Evolutionary conservation across 371 early-diverging fungal genomes (phyloP).

Genomic region (Dichotomocladium elegans): DNA sequence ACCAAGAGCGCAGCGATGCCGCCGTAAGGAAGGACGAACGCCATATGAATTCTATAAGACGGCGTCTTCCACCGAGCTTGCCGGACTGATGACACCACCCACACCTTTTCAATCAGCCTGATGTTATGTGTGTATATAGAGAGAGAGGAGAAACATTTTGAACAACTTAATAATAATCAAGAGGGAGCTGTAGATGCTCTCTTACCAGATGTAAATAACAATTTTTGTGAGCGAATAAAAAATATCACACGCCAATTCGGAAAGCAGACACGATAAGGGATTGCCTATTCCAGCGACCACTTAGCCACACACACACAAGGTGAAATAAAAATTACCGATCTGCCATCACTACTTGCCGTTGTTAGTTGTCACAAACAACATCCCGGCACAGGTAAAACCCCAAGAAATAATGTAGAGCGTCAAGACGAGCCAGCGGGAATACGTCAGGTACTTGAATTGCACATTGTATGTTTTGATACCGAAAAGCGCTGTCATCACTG

Average conservation of each 20-base stretch:
- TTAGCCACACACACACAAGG: no score
- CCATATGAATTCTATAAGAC: conserved; percentile 37
- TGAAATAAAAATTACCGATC: conserved; percentile 2
- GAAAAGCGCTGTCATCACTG: conserved; percentile 35
- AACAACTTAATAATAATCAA: background rate
- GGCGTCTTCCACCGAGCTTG: conserved; percentile 24
- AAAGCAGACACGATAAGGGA: conserved; percentile 22
- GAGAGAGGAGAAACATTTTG: background rate
- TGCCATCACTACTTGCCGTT: no score
- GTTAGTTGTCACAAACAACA: conserved; percentile 42
- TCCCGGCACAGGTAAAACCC: conserved; percentile 38
- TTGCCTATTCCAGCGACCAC: no score
- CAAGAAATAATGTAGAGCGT: conserved; percentile 36
- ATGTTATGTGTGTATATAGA: background rate
- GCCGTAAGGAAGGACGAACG: conserved; percentile 36
- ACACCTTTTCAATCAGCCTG: conserved; percentile 30
- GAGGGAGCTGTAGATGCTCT: no score
- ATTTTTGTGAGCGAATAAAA: conserved; percentile 30
- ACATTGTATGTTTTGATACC: conserved; percentile 45
- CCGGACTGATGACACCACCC: conserved; percentile 31
- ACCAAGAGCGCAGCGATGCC: conserved; percentile 46
- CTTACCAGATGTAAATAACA: conserved; percentile 30
- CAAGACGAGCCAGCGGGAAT: conserved; percentile 39
- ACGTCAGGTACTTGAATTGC: conserved; percentile 26
- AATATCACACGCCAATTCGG: conserved; percentile 24